Conservation (phyloP, 2,329 filamentous ascomycete species). For the Zymoseptoria pseudotritici region DNA sequence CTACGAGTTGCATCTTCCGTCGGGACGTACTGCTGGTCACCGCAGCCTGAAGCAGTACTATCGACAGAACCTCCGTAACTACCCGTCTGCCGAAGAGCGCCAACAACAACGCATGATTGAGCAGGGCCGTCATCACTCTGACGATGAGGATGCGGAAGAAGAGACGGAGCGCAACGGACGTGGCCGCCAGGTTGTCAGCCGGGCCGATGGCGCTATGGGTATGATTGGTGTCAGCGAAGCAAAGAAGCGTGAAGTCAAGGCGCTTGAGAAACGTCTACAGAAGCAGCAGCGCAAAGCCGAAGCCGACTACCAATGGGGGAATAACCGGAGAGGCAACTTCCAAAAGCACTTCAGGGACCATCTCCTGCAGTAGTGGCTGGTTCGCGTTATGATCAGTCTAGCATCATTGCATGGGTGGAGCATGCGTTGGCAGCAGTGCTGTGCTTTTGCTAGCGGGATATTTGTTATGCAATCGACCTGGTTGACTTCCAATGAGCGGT, state of each 20-base stretch:
- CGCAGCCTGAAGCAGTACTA: conserved; percentile 81
- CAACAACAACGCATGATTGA: conserved; percentile 57
- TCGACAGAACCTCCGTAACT: conserved; percentile 81
- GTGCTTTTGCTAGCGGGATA: background rate
- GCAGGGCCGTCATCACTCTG: conserved; percentile 37
- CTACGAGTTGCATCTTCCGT: conserved; percentile 86
- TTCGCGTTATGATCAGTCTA: background rate
- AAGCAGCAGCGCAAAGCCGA: conserved; percentile 51
- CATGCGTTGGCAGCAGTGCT: background rate
- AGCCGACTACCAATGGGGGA: conserved; percentile 56
- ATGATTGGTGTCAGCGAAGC: conserved; percentile 71
- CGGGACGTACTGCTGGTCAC: conserved; percentile 82
- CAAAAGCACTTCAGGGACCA: conserved; percentile 66
- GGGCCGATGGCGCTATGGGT: conserved; percentile 65
- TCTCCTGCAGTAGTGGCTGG: conserved; percentile 29
- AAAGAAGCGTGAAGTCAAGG: conserved; percentile 62
- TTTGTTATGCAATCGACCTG: background rate
- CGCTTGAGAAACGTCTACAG: conserved; percentile 61
- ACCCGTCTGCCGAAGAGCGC: conserved; percentile 72
- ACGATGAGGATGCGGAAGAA: conserved; percentile 42
- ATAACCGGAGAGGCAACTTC: conserved; percentile 68
- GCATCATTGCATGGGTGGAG: background rate
- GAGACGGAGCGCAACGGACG: conserved; percentile 21
- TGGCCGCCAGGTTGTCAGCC: conserved; percentile 45
- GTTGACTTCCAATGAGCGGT: background rate